A percentile compares a stretch with the other conserved stretches of the same genome.
These are phyloP conservation scores for Cordyceps farinosa DNA, from an alignment of 2,329 filamentous ascomycete species.

Conservation along the genomic window DNA sequence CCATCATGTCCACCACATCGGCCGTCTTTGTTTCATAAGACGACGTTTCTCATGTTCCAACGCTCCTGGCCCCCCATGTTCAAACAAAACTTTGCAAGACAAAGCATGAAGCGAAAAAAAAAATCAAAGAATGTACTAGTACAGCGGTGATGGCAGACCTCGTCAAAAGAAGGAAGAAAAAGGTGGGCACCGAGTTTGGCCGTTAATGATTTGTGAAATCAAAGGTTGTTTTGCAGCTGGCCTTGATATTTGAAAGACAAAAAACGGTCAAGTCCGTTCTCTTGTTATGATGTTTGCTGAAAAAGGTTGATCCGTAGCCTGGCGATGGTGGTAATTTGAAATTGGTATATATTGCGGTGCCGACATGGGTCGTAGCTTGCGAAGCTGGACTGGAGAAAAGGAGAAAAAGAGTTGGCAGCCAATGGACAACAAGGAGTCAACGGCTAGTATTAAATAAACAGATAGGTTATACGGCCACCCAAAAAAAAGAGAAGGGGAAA, in stretches of 20 bases:
- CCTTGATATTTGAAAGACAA: not conserved
- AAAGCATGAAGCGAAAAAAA: not conserved
- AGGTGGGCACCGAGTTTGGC: not conserved
- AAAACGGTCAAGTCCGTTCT: not conserved
- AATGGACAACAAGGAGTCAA: conserved; percentile 5
- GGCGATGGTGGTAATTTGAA: not conserved
- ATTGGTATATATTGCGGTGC: conserved; percentile 4
- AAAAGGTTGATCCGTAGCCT: not conserved
- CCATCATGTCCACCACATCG: not conserved
- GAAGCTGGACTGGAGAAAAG: not conserved
- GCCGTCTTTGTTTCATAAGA: not conserved
- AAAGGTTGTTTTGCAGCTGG: not conserved
- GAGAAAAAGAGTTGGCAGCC: not conserved
- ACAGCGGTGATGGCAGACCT: conserved; percentile 1
- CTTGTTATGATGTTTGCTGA: not conserved
- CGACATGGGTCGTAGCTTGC: not conserved
- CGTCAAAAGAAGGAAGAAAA: not conserved
- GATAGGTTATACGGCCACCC: conserved; percentile 11
- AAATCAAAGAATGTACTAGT: not conserved
- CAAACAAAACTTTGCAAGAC: not conserved
- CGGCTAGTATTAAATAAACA: conserved; percentile 15
- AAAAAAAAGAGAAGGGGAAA: not conserved
- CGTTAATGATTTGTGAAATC: not conserved
- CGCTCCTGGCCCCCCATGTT: not conserved
- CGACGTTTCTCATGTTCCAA: not conserved